Conservation (phyloP, 129 eudicot species). For the Cynara cardunculus region DNA sequence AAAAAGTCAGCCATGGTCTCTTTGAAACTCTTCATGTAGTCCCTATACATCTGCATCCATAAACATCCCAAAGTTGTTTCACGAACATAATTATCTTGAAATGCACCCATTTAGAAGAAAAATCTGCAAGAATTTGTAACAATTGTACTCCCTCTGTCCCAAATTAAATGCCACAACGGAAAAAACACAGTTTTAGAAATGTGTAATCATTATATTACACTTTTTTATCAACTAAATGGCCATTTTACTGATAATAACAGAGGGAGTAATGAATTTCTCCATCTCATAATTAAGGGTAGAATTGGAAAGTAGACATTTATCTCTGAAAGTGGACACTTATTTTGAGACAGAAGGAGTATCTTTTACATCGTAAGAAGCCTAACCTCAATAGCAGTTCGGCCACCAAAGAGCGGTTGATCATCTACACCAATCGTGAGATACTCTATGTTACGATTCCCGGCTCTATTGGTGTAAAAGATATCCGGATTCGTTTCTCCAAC, state of each 20-base stretch:
- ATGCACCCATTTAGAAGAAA: not conserved
- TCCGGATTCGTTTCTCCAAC: conserved; percentile 64
- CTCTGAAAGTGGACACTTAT: not conserved
- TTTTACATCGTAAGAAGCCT: not conserved
- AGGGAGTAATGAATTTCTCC: not conserved
- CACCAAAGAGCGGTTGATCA: conserved; percentile 59
- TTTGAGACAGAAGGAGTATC: not conserved
- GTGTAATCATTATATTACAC: no score
- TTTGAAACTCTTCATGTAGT: conserved; percentile 83
- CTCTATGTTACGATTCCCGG: conserved; percentile 58
- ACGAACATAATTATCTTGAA: not conserved
- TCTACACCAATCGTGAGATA: conserved; percentile 77
- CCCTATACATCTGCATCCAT: conserved; percentile 59
- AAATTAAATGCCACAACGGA: not conserved
- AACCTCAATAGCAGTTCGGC: conserved; percentile 89
- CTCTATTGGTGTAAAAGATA: conserved; percentile 63
- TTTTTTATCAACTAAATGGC: no score
- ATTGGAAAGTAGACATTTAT: not conserved
- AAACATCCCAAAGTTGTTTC: not conserved
- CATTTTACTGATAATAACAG: not conserved
- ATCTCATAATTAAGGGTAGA: not conserved
- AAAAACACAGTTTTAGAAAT: not conserved
- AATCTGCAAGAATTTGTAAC: not conserved
- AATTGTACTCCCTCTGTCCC: not conserved
- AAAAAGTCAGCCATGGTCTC: conserved; percentile 71